Conservation (phyloP, 2,329 filamentous ascomycete genomes). For the Fusarium chlamydosporum region DNA sequence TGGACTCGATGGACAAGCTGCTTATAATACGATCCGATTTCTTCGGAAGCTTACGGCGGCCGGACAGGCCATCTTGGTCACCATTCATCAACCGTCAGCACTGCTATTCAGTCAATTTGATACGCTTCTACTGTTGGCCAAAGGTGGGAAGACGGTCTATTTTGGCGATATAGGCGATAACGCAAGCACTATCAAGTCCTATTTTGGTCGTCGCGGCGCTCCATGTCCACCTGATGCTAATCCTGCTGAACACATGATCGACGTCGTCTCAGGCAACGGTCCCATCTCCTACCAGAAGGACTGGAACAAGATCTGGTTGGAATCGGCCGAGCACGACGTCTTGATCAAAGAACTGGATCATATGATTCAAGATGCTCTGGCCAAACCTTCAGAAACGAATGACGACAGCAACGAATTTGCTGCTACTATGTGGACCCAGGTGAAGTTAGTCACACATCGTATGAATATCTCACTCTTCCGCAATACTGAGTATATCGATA, state of each 20-base stretch:
- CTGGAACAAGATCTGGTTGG: constrained; percentile 79
- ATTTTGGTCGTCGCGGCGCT: constrained; percentile 77
- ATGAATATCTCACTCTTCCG: constrained; percentile 74
- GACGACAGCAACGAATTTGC: constrained; percentile 78
- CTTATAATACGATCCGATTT: constrained; percentile 75
- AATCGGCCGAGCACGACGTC: constrained; percentile 70
- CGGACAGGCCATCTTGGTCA: constrained; percentile 77
- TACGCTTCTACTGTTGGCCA: constrained; percentile 73
- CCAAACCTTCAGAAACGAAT: constrained; percentile 58
- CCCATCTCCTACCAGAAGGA: constrained; percentile 62
- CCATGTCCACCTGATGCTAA: constrained; percentile 75
- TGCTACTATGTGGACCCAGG: constrained; percentile 73
- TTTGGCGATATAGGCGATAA: constrained; percentile 75
- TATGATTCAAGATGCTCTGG: constrained; percentile 69
- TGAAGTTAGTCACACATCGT: constrained; percentile 74
- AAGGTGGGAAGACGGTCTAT: constrained; percentile 75
- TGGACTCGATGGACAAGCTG: constrained; percentile 77
- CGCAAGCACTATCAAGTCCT: constrained; percentile 66
- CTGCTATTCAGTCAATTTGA: constrained; percentile 77
- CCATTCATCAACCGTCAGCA: constrained; percentile 79
- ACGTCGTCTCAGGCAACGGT: constrained; percentile 65
- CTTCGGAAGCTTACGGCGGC: constrained; percentile 75
- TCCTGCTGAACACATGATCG: constrained; percentile 82
- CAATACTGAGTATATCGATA: constrained; percentile 76
- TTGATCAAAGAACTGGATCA: constrained; percentile 73